Evolutionary conservation across 73 alveolate species (phyloP).

Genomic region (Paramecium bursaria): DNA sequence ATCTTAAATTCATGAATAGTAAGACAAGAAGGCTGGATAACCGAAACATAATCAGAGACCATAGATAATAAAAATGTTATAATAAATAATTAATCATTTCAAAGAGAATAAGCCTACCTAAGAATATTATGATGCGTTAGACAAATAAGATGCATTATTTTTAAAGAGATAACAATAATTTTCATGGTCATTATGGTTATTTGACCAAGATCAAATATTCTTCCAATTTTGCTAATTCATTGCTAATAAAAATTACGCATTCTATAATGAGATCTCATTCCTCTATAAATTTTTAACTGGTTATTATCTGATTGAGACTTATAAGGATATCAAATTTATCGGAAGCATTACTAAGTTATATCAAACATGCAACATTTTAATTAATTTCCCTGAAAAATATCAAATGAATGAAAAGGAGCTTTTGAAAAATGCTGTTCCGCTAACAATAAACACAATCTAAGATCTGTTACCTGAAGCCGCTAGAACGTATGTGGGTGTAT

Average conservation of each 20-base stretch:
- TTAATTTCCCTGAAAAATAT: background rate
- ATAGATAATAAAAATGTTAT: background rate
- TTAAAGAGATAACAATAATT: background rate
- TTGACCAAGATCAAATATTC: background rate
- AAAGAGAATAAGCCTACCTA: background rate
- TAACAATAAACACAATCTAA: background rate
- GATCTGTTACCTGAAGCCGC: conserved; percentile 24
- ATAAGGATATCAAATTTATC: background rate
- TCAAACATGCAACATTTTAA: background rate
- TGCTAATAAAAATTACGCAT: background rate
- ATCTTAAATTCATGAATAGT: conserved; percentile 47
- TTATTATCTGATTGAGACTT: background rate
- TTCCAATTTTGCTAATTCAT: too few relatives aligned
- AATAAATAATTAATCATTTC: background rate
- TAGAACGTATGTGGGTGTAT: conserved; percentile 12
- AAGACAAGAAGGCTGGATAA: conserved; percentile 20
- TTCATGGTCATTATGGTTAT: conserved; percentile 44
- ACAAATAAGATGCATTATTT: background rate
- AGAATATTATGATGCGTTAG: background rate
- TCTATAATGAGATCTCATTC: background rate
- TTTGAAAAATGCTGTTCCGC: conserved; percentile 23
- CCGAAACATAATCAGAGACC: conserved; percentile 17
- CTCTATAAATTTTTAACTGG: conserved; percentile 33
- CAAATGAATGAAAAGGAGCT: background rate
- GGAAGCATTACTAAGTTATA: conserved; percentile 19